These are phyloP conservation scores for Cucurbita ficifolia DNA, from an alignment of 306 rosid genomes.

Conservation along the genomic window DNA sequence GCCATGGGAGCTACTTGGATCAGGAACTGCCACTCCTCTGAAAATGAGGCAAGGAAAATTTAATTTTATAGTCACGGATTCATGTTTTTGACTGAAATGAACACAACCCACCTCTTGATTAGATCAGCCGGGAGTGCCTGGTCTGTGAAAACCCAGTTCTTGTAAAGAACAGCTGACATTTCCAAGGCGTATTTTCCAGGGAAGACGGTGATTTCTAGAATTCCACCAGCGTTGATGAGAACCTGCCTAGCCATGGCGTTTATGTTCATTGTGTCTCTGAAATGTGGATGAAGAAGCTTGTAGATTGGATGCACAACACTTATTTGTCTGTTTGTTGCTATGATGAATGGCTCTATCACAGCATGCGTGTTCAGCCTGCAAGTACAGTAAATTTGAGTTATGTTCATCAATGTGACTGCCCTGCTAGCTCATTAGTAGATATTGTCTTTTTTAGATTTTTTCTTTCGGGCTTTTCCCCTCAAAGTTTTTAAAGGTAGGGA, in stretches of 20 bases:
- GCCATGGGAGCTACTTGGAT: conserved; percentile 40
- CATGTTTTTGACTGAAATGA: background rate
- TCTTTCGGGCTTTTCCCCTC: too few relatives aligned
- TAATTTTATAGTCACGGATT: background rate
- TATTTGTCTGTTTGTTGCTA: conserved; percentile 67
- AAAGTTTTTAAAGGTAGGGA: too few relatives aligned
- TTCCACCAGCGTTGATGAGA: conserved; percentile 79
- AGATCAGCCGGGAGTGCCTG: conserved; percentile 76
- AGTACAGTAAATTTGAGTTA: background rate
- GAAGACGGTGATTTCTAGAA: conserved; percentile 84
- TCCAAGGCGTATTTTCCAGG: conserved; percentile 72
- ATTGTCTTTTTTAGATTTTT: too few relatives aligned
- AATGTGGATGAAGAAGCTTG: conserved; percentile 80
- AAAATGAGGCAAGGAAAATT: background rate
- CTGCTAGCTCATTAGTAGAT: too few relatives aligned
- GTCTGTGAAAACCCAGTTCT: conserved; percentile 66
- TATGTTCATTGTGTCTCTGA: conserved; percentile 77
- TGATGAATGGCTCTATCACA: conserved; percentile 81
- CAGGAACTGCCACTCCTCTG: conserved; percentile 72
- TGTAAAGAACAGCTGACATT: conserved; percentile 56
- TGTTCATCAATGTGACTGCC: too few relatives aligned
- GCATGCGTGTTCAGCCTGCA: conserved; percentile 88
- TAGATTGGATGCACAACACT: conserved; percentile 74
- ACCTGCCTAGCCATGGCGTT: conserved; percentile 80
- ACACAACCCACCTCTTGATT: conserved; percentile 44